Base-by-base conservation (phyloP, 441 rosid species). In the Eruca vesicaria region DNA sequence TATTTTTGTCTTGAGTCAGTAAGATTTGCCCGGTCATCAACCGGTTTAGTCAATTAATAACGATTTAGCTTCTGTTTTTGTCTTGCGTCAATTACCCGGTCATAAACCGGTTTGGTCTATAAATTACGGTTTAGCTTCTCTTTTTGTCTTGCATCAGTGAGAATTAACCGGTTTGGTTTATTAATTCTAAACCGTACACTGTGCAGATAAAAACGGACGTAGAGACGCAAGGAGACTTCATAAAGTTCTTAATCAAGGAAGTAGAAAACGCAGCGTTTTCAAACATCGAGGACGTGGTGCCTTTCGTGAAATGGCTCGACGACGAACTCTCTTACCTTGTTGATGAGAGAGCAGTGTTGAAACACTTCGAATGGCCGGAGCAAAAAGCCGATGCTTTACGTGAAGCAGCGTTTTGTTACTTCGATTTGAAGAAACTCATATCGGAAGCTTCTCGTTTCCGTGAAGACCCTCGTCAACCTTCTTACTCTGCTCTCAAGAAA, bases 281-380 rank as follows among this genome's bases (percentile, higher is more conserved):
- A 26, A 83, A 84, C 15, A 91, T 95, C 1, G 91, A 93, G 82
- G 98, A 95, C 76, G 98, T 91, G 33, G 96, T 95, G 29, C 93
- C 96, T 32, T 95, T 93, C 66, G 99, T 95, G 8, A 93, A 95
- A 77, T 95, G 93, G 98, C 93, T 91, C 9, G 98, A 94, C 50
- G 98, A 91, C 50, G 98, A 94, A 81, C 95, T 94, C 35, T 94
- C 97, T 41, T 91, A 90, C 77, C 68, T 94, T 87, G 98, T 93
- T 75, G 99, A 95, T 68, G 99, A 95, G 70, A 86, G 96, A 82
- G 99, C 98, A 1, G 98, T 95, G 68, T 69, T 95, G 19, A 93
- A 95, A 70, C 99, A 95, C 81, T 95, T 93, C n/a, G 85, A 87
- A 4, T 91, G 97, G 98, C 99, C 98, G 2, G 99, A 95, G 83